Percentiles rank a stretch among this genome's conserved stretches.
Evolutionary conservation across 305 asterid species (phyloP).

Genomic region (Fraxinus paxiana): DNA sequence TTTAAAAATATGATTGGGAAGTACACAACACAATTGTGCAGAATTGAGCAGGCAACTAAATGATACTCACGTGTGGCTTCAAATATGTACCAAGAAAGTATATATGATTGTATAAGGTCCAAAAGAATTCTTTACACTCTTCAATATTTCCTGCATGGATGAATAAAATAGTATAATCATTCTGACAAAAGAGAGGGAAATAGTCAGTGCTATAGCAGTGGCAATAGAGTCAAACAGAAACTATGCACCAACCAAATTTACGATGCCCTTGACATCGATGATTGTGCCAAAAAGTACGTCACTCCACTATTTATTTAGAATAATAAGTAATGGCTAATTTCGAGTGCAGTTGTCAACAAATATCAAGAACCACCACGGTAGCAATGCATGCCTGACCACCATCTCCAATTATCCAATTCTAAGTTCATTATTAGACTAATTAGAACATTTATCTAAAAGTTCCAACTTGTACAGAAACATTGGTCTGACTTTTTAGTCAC

Average conservation of each 20-base stretch:
- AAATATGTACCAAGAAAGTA: constrained; percentile 78
- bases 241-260: neutral
- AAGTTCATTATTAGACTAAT: neutral
- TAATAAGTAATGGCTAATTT: neutral
- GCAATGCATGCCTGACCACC: neutral
- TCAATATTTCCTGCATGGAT: constrained; percentile 66
- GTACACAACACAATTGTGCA: constrained; percentile 7
- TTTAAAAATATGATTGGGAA: neutral
- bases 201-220: neutral
- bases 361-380: neutral
- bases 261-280: neutral
- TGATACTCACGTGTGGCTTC: constrained; percentile 86
- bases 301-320: neutral
- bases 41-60: constrained; percentile 19
- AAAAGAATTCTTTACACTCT: constrained; percentile 67
- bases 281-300: neutral
- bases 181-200: constrained; percentile 12
- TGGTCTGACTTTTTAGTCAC: neutral
- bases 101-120: constrained; percentile 53
- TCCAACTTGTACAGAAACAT: neutral
- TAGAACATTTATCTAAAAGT: neutral
- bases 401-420: neutral
- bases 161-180: constrained; percentile 23
- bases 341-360: neutral
- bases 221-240: neutral